These are phyloP conservation scores for Paradendryphiella salina DNA, from an alignment of 2,329 filamentous ascomycete genomes.

Conservation along the genomic window DNA sequence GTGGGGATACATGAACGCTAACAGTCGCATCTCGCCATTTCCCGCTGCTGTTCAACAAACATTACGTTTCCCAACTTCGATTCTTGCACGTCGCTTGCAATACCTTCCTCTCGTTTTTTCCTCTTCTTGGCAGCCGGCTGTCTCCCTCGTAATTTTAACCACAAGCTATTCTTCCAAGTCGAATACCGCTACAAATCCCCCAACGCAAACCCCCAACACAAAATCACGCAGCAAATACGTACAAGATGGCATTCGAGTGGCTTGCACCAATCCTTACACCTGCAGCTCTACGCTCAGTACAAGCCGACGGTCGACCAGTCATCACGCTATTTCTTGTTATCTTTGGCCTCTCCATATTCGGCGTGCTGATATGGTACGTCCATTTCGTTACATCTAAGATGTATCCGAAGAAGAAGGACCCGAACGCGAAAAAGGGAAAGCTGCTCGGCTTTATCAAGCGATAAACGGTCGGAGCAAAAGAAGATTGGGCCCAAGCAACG, in stretches of 20 bases:
- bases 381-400: conserved; percentile 37
- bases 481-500: neutral
- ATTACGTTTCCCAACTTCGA: conserved; percentile 12
- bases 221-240: neutral
- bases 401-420: conserved; percentile 33
- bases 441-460: conserved; percentile 29
- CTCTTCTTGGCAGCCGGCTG: conserved; percentile 30
- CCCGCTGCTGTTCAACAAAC: conserved; percentile 15
- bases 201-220: neutral
- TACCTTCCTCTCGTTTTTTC: conserved; percentile 6
- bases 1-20: conserved; percentile 19
- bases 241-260: conserved; percentile 35
- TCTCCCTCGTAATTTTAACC: conserved; percentile 7
- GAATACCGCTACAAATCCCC: neutral
- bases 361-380: conserved; percentile 34
- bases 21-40: conserved; percentile 17
- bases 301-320: conserved; percentile 73
- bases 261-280: conserved; percentile 41
- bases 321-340: conserved; percentile 81
- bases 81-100: conserved; percentile 17
- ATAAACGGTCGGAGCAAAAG: conserved; percentile 7
- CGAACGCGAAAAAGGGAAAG: conserved; percentile 32
- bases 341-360: conserved; percentile 60
- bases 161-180: neutral
- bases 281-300: conserved; percentile 37